Evolutionary conservation across 495 filamentous ascomycete genomes (phyloP).

Genomic region (Talaromyces stipitatus): DNA sequence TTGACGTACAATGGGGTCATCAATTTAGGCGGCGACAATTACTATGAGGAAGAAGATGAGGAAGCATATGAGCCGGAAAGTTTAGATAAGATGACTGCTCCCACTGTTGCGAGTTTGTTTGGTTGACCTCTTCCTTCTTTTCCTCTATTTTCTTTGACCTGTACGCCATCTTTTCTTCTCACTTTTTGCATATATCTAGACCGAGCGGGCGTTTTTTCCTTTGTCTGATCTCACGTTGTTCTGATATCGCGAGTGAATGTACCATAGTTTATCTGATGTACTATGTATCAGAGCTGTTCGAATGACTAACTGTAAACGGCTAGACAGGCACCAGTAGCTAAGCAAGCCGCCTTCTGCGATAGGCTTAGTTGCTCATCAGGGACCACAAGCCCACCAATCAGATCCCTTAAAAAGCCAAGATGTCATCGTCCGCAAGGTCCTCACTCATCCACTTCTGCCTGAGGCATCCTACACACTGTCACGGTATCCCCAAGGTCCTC

Average conservation of each 20-base stretch:
- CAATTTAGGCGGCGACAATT: background rate
- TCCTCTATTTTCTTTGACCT: background rate
- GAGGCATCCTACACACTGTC: background rate
- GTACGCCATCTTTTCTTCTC: background rate
- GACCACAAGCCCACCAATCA: background rate
- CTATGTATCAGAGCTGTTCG: no score
- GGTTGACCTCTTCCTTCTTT: background rate
- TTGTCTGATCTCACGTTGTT: background rate
- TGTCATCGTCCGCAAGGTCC: slow-evolving; percentile 7
- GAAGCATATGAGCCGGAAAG: slow-evolving; percentile 12
- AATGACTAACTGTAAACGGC: background rate
- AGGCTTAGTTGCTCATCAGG: background rate
- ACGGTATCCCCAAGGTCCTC: slow-evolving; percentile 4
- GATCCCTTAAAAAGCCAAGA: background rate
- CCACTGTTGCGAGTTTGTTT: background rate
- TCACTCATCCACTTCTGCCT: background rate
- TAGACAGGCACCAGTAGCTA: background rate
- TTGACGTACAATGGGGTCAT: slow-evolving; percentile 28
- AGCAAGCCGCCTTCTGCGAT: background rate
- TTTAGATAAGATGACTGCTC: background rate
- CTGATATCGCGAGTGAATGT: background rate
- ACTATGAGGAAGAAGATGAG: slow-evolving; percentile 8
- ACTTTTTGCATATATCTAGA: background rate
- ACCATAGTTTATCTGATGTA: no score
- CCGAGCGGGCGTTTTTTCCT: background rate